These are phyloP conservation scores for Phytophthora pini DNA, from an alignment of 352 stramenopile species.

Conservation along the genomic window DNA sequence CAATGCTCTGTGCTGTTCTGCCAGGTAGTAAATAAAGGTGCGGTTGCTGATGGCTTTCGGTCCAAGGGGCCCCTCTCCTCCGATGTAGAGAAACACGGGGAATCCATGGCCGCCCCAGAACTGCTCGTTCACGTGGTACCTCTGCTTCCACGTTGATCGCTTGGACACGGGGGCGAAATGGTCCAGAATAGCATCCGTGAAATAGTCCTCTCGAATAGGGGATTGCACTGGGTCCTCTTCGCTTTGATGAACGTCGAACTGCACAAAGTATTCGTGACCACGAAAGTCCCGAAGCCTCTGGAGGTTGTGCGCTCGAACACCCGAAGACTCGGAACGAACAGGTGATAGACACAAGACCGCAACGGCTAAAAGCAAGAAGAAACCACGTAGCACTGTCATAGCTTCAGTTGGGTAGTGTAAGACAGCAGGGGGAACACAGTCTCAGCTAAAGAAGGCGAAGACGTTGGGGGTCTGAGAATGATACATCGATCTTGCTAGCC, in stretches of 20 bases:
- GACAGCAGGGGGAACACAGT: not conserved
- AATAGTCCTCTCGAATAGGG: constrained; percentile 65
- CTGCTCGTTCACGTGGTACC: constrained; percentile 92
- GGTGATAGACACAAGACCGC: constrained; percentile 4
- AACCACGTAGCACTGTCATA: constrained; percentile 15
- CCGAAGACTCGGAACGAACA: constrained; percentile 9
- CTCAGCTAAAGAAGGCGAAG: constrained; percentile 2
- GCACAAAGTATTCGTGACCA: constrained; percentile 71
- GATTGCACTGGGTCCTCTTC: constrained; percentile 30
- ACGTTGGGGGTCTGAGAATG: constrained; percentile 4
- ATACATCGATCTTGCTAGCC: constrained; percentile 10
- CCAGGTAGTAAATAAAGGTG: constrained; percentile 83
- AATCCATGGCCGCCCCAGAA: constrained; percentile 80
- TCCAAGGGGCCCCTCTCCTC: constrained; percentile 72
- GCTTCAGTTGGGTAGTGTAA: not conserved
- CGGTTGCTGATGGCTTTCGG: constrained; percentile 67
- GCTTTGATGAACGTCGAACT: constrained; percentile 47
- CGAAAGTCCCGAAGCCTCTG: constrained; percentile 72
- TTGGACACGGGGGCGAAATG: constrained; percentile 73
- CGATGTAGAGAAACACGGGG: constrained; percentile 92
- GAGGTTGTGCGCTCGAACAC: constrained; percentile 40
- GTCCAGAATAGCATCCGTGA: constrained; percentile 66
- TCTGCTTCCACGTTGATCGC: constrained; percentile 79
- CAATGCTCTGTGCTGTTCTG: constrained; percentile 75
- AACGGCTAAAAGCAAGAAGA: constrained; percentile 7